Evolutionary conservation across 495 filamentous ascomycete genomes (phyloP).

Genomic region (Neurospora sp.): DNA sequence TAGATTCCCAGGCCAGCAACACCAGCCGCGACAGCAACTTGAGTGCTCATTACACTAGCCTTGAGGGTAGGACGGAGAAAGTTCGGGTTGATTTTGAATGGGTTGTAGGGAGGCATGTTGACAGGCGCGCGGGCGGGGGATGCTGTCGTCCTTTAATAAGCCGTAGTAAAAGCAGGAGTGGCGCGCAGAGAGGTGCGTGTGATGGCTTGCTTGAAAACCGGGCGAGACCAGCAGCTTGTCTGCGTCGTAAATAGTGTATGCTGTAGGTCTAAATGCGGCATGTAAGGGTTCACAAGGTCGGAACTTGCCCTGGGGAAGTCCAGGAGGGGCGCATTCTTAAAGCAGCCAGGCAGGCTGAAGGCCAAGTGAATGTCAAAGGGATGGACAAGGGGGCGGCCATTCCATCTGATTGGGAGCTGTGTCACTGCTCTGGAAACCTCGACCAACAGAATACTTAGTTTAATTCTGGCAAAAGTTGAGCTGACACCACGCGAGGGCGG

Average conservation of each 20-base stretch:
- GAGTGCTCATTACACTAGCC: conserved; percentile 17
- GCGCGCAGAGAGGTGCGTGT: neutral
- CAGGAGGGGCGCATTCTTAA: neutral
- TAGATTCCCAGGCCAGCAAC: conserved; percentile 19
- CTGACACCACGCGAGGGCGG: neutral
- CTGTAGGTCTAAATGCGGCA: neutral
- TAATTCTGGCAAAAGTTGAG: neutral
- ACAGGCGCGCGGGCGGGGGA: neutral
- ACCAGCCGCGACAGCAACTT: conserved; percentile 17
- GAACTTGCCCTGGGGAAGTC: neutral
- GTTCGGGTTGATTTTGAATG: neutral
- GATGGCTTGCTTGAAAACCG: neutral
- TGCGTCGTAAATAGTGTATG: neutral
- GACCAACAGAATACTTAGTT: neutral
- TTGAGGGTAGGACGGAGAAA: conserved; percentile 8
- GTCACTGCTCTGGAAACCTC: neutral
- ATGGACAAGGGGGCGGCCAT: neutral
- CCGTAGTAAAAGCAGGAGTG: neutral
- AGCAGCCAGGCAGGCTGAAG: neutral
- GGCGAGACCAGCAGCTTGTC: neutral
- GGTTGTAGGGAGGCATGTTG: conserved; percentile 7
- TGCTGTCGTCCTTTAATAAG: conserved; percentile 1
- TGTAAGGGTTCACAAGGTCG: neutral
- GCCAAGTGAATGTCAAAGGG: neutral
- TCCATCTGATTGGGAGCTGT: neutral